These are phyloP conservation scores for Petrea volubilis DNA, from an alignment of 257 asterid genomes.

Conservation along the genomic window DNA sequence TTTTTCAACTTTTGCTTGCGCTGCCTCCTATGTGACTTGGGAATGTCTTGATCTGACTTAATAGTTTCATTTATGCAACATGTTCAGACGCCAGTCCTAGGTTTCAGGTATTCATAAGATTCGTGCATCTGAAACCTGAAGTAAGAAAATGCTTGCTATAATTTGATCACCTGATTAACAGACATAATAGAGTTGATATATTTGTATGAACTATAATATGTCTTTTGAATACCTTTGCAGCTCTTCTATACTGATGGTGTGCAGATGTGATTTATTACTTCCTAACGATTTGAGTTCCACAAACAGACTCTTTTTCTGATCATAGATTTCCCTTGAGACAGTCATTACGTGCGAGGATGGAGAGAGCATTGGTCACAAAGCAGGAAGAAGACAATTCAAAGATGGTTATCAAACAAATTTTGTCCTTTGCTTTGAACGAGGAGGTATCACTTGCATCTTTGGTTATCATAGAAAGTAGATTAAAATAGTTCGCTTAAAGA, in stretches of 20 bases:
- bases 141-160: neutral
- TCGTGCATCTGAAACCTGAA: neutral
- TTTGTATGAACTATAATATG: neutral
- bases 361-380: constrained; percentile 44
- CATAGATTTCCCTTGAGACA: constrained; percentile 37
- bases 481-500: neutral
- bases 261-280: neutral
- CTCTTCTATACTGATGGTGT: neutral
- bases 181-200: neutral
- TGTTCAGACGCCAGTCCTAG: neutral
- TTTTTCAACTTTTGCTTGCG: neutral
- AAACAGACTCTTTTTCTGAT: constrained; percentile 22
- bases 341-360: constrained; percentile 90
- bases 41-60: neutral
- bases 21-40: neutral
- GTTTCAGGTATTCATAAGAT: neutral
- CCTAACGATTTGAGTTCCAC: constrained; percentile 11
- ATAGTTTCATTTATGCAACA: neutral
- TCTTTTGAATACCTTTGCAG: neutral
- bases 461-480: constrained; percentile 1
- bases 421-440: constrained; percentile 69
- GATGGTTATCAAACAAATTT: constrained; percentile 60
- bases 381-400: constrained; percentile 56
- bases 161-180: neutral
- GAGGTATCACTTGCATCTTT: constrained; percentile 52